Evolutionary conservation across 2,329 filamentous ascomycete genomes (phyloP).

Genomic region (Lachnellula arida): DNA sequence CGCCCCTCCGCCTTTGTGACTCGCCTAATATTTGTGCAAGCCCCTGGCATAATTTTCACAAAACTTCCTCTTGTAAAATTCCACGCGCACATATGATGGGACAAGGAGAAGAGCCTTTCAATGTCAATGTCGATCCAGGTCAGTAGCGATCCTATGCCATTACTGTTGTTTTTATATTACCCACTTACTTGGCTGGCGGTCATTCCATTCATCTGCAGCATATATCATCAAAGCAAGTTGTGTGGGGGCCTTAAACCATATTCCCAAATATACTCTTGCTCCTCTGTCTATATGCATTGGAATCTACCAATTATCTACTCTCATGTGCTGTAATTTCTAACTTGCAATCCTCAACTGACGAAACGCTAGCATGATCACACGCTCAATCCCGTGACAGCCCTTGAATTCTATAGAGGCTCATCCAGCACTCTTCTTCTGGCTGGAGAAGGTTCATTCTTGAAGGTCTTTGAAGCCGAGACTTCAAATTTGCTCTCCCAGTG

Average conservation of each 20-base stretch:
- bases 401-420: constrained; percentile 44
- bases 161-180: not conserved
- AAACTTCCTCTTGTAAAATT: constrained; percentile 61
- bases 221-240: not conserved
- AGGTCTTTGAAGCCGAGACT: constrained; percentile 40
- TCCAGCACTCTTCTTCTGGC: constrained; percentile 45
- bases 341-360: not conserved
- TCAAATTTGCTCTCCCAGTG: constrained; percentile 38
- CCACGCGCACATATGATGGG: not conserved
- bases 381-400: constrained; percentile 51
- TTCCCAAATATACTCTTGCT: no score
- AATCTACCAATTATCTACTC: not conserved
- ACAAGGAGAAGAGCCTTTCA: not conserved
- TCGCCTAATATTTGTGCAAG: not conserved
- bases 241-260: not conserved
- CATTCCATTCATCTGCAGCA: no score
- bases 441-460: constrained; percentile 56
- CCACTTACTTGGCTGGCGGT: no score
- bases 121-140: constrained; percentile 23
- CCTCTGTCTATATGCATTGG: not conserved
- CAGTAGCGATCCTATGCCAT: not conserved
- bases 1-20: not conserved
- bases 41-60: constrained; percentile 36
- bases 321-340: not conserved
- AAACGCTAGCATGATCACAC: constrained; percentile 28